Percentiles rank a stretch among this genome's conserved stretches.
Evolutionary conservation across 108 stramenopile species (phyloP).

Genomic region (Nitzschia putrida): DNA sequence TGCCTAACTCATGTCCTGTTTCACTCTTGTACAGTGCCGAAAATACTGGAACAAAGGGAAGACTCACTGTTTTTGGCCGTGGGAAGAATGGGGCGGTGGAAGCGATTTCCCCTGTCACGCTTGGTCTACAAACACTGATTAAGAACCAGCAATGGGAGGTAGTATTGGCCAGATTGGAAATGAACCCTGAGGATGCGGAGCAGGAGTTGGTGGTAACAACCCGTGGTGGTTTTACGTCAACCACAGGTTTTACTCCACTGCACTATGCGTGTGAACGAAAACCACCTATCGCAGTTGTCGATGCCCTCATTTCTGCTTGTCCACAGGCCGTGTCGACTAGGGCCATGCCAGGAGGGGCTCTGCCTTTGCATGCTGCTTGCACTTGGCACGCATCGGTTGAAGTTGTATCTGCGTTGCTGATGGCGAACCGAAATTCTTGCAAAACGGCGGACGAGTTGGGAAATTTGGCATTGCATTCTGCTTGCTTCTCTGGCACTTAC

Average conservation of each 20-base stretch:
- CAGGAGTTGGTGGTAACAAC: slow-evolving; percentile 61
- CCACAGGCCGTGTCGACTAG: slow-evolving; percentile 54
- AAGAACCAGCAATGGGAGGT: slow-evolving; percentile 65
- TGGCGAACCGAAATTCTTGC: slow-evolving; percentile 56
- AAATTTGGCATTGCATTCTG: slow-evolving; percentile 81
- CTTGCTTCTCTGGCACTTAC: slow-evolving; percentile 77
- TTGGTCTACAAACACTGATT: slow-evolving; percentile 63
- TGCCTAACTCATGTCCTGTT: neutral
- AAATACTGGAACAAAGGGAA: neutral
- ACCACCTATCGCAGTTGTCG: slow-evolving; percentile 67
- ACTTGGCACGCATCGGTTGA: slow-evolving; percentile 74
- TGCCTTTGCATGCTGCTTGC: slow-evolving; percentile 81
- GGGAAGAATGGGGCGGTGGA: slow-evolving; percentile 46
- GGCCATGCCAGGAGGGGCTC: slow-evolving; percentile 73
- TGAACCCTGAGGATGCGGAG: slow-evolving; percentile 62
- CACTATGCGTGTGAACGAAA: slow-evolving; percentile 78
- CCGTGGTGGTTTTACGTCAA: slow-evolving; percentile 74
- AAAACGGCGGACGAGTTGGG: slow-evolving; percentile 68
- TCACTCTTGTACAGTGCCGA: neutral
- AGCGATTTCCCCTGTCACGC: slow-evolving; percentile 15
- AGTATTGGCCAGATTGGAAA: slow-evolving; percentile 53
- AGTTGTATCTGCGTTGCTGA: slow-evolving; percentile 53
- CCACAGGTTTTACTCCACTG: slow-evolving; percentile 67
- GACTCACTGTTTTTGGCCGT: slow-evolving; percentile 4
- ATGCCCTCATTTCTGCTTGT: slow-evolving; percentile 57